Evolutionary conservation across 495 filamentous ascomycete species (phyloP).

Genomic region (Mytilinidion resinicola): DNA sequence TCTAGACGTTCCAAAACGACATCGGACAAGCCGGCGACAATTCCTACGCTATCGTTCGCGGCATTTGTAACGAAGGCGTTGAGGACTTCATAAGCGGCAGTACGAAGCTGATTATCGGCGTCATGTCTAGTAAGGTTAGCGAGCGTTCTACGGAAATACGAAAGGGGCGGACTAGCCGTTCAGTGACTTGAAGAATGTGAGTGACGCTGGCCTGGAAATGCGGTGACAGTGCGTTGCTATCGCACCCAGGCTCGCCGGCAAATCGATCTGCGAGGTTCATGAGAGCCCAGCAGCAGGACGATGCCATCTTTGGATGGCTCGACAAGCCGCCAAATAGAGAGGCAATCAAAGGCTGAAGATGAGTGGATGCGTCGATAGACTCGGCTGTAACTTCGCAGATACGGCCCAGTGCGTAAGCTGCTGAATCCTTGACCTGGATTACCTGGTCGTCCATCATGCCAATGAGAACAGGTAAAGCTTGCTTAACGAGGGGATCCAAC

Average conservation of each 20-base stretch:
- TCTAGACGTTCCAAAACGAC: conserved; percentile 84
- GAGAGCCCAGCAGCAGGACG: conserved; percentile 96
- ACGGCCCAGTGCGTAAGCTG: conserved; percentile 89
- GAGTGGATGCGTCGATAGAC: conserved; percentile 73
- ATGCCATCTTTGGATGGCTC: conserved; percentile 92
- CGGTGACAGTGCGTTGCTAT: conserved; percentile 76
- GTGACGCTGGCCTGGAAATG: conserved; percentile 91
- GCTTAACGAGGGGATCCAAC: conserved; percentile 87
- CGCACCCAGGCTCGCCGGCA: conserved; percentile 67
- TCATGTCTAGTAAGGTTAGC: conserved; percentile 47
- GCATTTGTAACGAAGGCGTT: conserved; percentile 87
- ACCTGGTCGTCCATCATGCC: conserved; percentile 92
- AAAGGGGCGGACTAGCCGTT: conserved; percentile 43
- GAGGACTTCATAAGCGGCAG: conserved; percentile 96
- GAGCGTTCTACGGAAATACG: not conserved
- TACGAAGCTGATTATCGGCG: conserved; percentile 88
- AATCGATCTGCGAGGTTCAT: conserved; percentile 98
- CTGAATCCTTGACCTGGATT: conserved; percentile 91
- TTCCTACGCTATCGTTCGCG: conserved; percentile 73
- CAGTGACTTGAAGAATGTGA: conserved; percentile 77
- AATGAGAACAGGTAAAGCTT: conserved; percentile 82
- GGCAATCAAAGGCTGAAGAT: conserved; percentile 74
- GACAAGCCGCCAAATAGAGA: conserved; percentile 86
- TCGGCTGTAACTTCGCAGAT: conserved; percentile 88
- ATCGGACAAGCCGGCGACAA: conserved; percentile 73